Evolutionary conservation across 306 rosid species (phyloP).

Genomic region (Crataegus laevigata): DNA sequence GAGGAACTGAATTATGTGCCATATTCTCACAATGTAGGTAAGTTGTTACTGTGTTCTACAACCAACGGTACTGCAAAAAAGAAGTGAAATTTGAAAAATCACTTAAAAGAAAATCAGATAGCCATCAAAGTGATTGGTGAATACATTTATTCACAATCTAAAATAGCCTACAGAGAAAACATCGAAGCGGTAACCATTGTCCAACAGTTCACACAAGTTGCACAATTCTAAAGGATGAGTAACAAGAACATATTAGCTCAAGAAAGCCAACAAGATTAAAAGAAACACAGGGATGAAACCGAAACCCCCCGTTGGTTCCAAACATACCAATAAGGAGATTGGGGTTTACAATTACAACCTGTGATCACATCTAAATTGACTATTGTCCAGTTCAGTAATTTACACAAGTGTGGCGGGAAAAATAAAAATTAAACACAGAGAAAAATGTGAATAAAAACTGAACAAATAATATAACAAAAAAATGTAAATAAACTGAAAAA

Average conservation of each 20-base stretch:
- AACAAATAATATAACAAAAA: neutral
- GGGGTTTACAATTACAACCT: neutral
- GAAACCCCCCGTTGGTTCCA: neutral
- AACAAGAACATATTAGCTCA: neutral
- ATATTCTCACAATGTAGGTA: conserved; percentile 14
- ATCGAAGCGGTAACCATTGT: neutral
- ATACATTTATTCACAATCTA: neutral
- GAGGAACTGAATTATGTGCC: conserved; percentile 41
- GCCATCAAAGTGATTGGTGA: neutral
- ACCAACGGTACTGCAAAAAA: conserved; percentile 28
- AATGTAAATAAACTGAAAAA: neutral
- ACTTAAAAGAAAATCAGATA: neutral
- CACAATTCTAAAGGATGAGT: neutral
- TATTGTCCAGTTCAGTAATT: neutral
- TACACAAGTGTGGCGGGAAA: neutral
- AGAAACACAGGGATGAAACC: neutral
- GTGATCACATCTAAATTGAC: neutral
- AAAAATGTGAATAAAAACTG: neutral
- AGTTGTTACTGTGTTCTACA: conserved; percentile 11
- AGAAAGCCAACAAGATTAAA: neutral
- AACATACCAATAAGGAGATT: neutral
- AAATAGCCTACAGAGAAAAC: neutral
- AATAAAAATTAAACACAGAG: neutral
- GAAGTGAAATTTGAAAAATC: neutral
- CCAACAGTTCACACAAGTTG: neutral